These are phyloP conservation scores for Waltiozyma sp. DNA, from an alignment of 1,139 yeast genomes.

Conservation along the genomic window DNA sequence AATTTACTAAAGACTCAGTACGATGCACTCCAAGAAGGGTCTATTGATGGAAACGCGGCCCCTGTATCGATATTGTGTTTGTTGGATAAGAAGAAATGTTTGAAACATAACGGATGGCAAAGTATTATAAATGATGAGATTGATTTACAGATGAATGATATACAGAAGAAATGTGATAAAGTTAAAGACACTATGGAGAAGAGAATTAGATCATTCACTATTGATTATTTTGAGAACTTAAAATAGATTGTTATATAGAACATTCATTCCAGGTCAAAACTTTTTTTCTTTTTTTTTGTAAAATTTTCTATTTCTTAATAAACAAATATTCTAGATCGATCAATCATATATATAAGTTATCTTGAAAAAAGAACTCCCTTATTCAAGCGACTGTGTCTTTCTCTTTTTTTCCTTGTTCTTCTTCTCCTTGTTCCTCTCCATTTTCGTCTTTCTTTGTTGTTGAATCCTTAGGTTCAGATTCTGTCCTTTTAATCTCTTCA, in stretches of 20 bases:
- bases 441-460: background rate
- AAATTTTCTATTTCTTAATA: no score
- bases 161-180: conserved; percentile 21
- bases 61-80: conserved; percentile 31
- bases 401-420: conserved; percentile 1
- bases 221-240: conserved; percentile 24
- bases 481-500: background rate
- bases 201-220: conserved; percentile 27
- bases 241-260: no score
- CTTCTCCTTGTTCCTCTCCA: conserved; percentile 4
- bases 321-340: no score
- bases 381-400: no score
- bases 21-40: conserved; percentile 1
- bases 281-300: no score
- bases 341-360: no score
- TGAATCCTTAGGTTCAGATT: background rate
- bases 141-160: conserved; percentile 26
- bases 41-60: background rate
- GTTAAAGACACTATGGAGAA: conserved; percentile 18
- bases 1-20: conserved; percentile 5
- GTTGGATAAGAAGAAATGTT: conserved; percentile 56
- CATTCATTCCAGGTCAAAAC: no score
- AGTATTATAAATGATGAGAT: conserved; percentile 36
- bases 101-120: conserved; percentile 60
- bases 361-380: no score